Base-by-base conservation (phyloP, 1,139 yeast species). In the Suhomyces bokatorum region DNA sequence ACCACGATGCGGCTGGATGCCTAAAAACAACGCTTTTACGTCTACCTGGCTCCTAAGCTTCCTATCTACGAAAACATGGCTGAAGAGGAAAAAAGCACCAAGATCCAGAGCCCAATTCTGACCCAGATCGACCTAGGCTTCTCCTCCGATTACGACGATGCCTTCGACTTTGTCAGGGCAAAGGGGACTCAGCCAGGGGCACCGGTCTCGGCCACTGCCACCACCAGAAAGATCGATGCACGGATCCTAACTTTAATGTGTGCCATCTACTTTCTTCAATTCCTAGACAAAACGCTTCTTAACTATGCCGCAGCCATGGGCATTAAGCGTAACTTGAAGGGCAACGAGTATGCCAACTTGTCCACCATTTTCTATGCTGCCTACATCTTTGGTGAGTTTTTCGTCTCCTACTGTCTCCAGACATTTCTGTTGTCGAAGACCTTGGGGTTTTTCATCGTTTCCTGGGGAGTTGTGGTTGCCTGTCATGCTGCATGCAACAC, bases 231-330 rank as follows among this genome's bases (percentile, higher is more conserved):
- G 46, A 51, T 70, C 16, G 76, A 70, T 48, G 35, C 41, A 15
- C 51, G 61, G 15, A 60, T 70, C 24, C 45, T 73, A 37, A 66
- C 76, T 0, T 40, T 73, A 11, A 50, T 73, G 36, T 68, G 74
- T 43, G 58, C 66, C 11, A 63, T 71, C 42, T 75, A 75, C 51
- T 70, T 74, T 46, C 58, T 74, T 27, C 78, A 73, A 50, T 74
- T 69, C 51, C 56, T 76, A 38, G 80, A 76, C 50, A 75, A 75
- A 52, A 61, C 71, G 6, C 58, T 73, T 8, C 57, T 75, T 33
- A 72, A 73, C 50, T 75, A 73, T 55, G 73, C 81, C 2, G 77
- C 78, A 1, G 79, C 76, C 1, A 75, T 76, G 79, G 81, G 81
- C 1, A 70, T 77, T 40, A 71, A 70, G 53, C 55, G 58, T 7